Conservation (phyloP, 148 eudicot genomes). For the Agrostemma githago region DNA sequence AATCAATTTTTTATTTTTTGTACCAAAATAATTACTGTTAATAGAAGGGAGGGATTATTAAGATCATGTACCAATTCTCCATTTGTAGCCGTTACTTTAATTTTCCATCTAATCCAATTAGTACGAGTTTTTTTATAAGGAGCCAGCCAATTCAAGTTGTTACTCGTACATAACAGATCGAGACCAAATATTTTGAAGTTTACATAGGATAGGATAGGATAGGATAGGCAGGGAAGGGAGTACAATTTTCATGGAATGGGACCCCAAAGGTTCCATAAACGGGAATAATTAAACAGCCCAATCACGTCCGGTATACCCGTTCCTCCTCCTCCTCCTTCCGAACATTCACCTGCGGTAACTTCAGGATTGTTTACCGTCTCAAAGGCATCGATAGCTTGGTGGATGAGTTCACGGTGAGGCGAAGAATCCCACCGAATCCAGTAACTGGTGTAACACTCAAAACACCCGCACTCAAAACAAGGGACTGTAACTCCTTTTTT, state of each 20-base stretch:
- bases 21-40: no score
- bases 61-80: no score
- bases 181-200: no score
- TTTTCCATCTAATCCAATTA: no score
- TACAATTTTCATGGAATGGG: slow-evolving; percentile 31
- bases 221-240: no score
- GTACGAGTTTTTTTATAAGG: no score
- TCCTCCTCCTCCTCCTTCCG: slow-evolving; percentile 40
- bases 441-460: slow-evolving; percentile 56
- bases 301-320: slow-evolving; percentile 78
- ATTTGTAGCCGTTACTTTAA: no score
- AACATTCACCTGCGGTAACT: neutral
- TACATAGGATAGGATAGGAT: no score
- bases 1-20: no score
- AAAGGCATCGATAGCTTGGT: slow-evolving; percentile 69
- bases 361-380: slow-evolving; percentile 23
- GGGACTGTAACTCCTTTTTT: slow-evolving; percentile 20
- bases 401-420: slow-evolving; percentile 56
- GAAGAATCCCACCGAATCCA: slow-evolving; percentile 77
- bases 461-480: slow-evolving; percentile 57
- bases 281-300: slow-evolving; percentile 62
- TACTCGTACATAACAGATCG: no score
- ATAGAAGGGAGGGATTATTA: no score
- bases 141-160: no score
- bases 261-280: slow-evolving; percentile 81